Percentiles rank a stretch among this genome's conserved stretches.
Evolutionary conservation across 176 grass and related monocot species (phyloP).

Genomic region (Oryza officinalis): DNA sequence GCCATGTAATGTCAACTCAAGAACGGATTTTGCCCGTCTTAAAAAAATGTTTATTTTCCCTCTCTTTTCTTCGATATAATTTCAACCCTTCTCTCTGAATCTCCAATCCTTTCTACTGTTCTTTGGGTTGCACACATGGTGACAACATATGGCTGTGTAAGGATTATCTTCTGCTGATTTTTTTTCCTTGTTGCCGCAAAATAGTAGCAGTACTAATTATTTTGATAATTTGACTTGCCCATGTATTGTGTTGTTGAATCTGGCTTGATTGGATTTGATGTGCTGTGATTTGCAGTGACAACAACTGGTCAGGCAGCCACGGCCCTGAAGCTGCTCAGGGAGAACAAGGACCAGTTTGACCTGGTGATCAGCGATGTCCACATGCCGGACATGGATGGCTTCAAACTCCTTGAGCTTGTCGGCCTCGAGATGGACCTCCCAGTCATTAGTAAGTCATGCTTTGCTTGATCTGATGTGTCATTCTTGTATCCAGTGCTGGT

Average conservation of each 20-base stretch:
- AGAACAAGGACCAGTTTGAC: constrained; percentile 83
- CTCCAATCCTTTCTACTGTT: not conserved
- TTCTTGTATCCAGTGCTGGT: constrained; percentile 14
- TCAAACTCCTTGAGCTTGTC: constrained; percentile 82
- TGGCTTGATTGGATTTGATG: constrained; percentile 22
- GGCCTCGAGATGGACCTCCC: constrained; percentile 95
- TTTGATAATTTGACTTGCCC: not conserved
- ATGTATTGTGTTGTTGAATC: constrained; percentile 3
- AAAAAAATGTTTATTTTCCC: not conserved
- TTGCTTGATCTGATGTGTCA: not conserved
- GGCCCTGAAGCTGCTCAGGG: constrained; percentile 68
- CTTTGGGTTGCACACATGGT: not conserved
- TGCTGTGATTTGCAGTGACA: constrained; percentile 61
- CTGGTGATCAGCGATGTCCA: constrained; percentile 91
- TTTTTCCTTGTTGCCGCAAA: not conserved
- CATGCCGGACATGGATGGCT: constrained; percentile 97
- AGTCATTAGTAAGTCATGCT: constrained; percentile 72
- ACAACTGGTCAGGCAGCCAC: constrained; percentile 60
- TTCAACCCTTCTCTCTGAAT: not conserved
- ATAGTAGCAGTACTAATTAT: not conserved
- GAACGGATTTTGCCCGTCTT: not conserved
- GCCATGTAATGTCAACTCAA: constrained; percentile 40
- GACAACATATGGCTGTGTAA: not conserved
- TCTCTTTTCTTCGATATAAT: not conserved
- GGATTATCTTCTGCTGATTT: not conserved